Conservation (phyloP, 2,329 filamentous ascomycete species). For the Thelonectria blattea region DNA sequence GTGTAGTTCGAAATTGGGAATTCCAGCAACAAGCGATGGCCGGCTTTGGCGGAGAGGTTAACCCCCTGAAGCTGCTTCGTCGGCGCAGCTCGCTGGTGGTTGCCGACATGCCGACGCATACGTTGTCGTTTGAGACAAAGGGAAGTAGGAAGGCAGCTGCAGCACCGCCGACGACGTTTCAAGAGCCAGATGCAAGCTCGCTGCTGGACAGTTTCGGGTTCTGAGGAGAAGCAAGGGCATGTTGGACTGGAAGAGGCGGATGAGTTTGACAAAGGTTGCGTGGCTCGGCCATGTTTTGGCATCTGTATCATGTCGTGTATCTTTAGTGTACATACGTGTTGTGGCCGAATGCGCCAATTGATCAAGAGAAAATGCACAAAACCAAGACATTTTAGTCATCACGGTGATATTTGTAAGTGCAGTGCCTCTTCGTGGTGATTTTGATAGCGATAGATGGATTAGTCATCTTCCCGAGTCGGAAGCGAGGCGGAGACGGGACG, state of each 20-base stretch:
- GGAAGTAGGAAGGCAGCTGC: constrained; percentile 50
- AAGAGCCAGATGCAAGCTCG: constrained; percentile 90
- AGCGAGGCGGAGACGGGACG: not conserved
- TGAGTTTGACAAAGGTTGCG: not conserved
- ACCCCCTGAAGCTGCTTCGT: constrained; percentile 71
- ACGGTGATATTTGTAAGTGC: too few relatives aligned
- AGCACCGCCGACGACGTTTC: constrained; percentile 76
- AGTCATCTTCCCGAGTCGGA: not conserved
- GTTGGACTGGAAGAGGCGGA: not conserved
- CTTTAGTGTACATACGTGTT: not conserved
- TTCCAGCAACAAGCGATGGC: constrained; percentile 63
- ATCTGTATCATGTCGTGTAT: constrained; percentile 12
- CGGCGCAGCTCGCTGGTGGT: constrained; percentile 81
- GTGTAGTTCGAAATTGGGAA: constrained; percentile 77
- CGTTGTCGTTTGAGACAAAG: constrained; percentile 49
- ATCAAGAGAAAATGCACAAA: too few relatives aligned
- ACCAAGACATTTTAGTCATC: too few relatives aligned
- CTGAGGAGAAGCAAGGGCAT: constrained; percentile 47
- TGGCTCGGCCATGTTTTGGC: not conserved
- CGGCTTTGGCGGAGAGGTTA: constrained; percentile 55
- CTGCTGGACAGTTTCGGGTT: constrained; percentile 94
- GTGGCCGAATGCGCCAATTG: too few relatives aligned
- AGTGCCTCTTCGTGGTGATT: not conserved
- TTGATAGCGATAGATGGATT: not conserved
- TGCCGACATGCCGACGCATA: constrained; percentile 67